Evolutionary conservation across 2,329 filamentous ascomycete species (phyloP).

Genomic region (Botryotinia convoluta): DNA sequence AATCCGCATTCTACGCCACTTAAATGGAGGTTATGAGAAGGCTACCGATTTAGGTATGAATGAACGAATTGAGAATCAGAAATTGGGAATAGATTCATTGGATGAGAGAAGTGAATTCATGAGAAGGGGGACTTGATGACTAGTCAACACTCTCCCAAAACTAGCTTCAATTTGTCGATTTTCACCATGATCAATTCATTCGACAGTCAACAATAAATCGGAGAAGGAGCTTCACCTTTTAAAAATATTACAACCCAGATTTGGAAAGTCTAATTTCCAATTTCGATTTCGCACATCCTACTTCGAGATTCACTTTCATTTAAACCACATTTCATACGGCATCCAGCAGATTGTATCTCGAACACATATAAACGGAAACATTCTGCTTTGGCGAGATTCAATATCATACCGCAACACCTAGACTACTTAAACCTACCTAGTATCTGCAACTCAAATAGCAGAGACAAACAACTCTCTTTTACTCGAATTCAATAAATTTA

Average conservation of each 20-base stretch:
- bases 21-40: background rate
- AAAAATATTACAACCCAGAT: background rate
- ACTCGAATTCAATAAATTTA: background rate
- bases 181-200: background rate
- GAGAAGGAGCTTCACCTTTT: background rate
- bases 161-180: background rate
- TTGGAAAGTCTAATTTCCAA: background rate
- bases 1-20: background rate
- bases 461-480: background rate
- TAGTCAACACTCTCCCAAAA: background rate
- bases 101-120: background rate
- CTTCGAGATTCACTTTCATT: constrained; percentile 10
- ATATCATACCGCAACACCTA: background rate
- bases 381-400: background rate
- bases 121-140: background rate
- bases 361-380: background rate
- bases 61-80: background rate
- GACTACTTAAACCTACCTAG: background rate
- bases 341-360: background rate
- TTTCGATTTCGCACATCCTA: background rate
- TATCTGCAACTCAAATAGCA: background rate
- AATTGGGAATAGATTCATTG: background rate
- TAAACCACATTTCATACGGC: background rate
- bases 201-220: background rate
- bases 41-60: background rate